Percentiles rank a stretch among this genome's conserved stretches.
Evolutionary conservation across 345 rosid species (phyloP).

Genomic region (Anacardium occidentale): DNA sequence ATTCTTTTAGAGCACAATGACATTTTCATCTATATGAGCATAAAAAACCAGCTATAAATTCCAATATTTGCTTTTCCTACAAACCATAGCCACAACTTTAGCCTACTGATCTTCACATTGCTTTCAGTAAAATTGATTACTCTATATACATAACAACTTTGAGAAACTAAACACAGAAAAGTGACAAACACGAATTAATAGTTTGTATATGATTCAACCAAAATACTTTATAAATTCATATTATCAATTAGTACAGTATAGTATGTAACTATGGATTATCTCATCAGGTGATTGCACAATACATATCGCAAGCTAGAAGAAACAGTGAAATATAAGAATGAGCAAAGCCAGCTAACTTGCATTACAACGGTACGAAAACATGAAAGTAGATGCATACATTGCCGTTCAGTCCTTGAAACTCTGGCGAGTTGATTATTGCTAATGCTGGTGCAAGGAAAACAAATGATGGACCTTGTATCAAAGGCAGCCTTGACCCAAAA

Average conservation of each 20-base stretch:
- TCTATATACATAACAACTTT: background rate
- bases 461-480: constrained; percentile 94
- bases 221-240: background rate
- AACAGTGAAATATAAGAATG: constrained; percentile 7
- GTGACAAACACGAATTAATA: background rate
- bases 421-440: constrained; percentile 83
- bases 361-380: background rate
- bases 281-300: background rate
- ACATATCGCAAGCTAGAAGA: background rate
- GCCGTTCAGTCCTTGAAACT: constrained; percentile 84
- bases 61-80: background rate
- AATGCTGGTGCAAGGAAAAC: constrained; percentile 89
- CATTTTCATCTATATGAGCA: background rate
- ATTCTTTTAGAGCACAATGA: background rate
- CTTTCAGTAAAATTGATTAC: background rate
- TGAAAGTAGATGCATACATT: constrained; percentile 52
- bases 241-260: background rate
- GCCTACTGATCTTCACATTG: background rate
- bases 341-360: background rate
- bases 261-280: background rate
- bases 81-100: constrained; percentile 3
- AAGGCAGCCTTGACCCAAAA: constrained; percentile 91
- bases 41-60: background rate
- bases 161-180: background rate
- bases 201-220: background rate